Base-by-base conservation (phyloP, 371 early-diverging fungal genomes). In the Lichtheimia hyalospora region DNA sequence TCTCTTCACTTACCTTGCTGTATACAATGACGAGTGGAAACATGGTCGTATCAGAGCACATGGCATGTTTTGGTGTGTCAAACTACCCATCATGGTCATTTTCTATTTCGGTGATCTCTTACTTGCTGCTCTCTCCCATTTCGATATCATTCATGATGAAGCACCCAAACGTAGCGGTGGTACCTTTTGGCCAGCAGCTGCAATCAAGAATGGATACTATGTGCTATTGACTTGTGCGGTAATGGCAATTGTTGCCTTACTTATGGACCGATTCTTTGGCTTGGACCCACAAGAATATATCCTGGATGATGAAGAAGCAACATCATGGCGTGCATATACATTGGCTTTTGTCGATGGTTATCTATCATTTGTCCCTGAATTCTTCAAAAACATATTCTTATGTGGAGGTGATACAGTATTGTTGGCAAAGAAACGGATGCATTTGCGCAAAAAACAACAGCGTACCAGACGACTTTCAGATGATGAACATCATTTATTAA, bases 21-120 rank as follows among this genome's bases (percentile, higher is more conserved):
- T 80, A 10, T 80, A 66, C 55, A 48, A 69, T 15, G 40, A 53
- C 1, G 75, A 80, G 57, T 80, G 73, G 75, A 64, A 76, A 34
- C 62, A 66, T 5, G 77, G 74, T 7, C 20, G 67, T 13, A 73
- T 74, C 24, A 51, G 59, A 5, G 77, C 77, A 1, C 81, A 80
- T 52, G 75, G 73, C 54, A 76, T 80, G 77, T 80, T 80, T 59
- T 80, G 81, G 81, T 80, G 77, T 44, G 81, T 80, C 50, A 80
- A 80, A 34, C 71, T 62, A 3, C 80, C 80, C 0, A 80, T 80
- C 50, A 76, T 76, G 80, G 60, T 74, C 15, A 76, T 76, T n/a
- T 80, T 80, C 44, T 80, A 77, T 44, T 61, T 69, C 64, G 81
- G 77, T n/a, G 81, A 80, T 34, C 61, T 77, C 13, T 23, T 75